Evolutionary conservation across 352 stramenopile species (phyloP).

Genomic region (Globisporangium spinosum): DNA sequence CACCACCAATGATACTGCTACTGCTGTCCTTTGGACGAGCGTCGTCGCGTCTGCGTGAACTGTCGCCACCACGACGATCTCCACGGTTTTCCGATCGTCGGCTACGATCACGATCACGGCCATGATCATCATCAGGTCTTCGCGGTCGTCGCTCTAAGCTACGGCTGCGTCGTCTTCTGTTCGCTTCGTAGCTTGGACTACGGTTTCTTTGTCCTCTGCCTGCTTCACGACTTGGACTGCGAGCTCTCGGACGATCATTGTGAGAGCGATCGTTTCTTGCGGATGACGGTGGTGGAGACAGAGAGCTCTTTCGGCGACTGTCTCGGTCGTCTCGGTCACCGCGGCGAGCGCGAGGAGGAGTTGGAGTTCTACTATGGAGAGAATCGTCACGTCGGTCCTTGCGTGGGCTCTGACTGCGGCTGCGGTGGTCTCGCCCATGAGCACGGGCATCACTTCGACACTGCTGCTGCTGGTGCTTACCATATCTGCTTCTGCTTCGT

Average conservation of each 20-base stretch:
- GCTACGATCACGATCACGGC: neutral
- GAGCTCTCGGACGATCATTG: neutral
- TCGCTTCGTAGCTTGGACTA: conserved; percentile 3
- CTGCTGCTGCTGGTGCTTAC: neutral
- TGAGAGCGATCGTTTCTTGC: neutral
- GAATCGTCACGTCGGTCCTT: neutral
- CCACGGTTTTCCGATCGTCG: conserved; percentile 4
- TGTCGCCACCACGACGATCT: neutral
- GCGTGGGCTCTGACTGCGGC: conserved; percentile 1
- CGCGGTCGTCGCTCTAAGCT: neutral
- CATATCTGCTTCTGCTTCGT: conserved; percentile 4
- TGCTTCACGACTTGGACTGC: conserved; percentile 2
- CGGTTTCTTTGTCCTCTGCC: neutral
- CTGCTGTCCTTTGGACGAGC: neutral
- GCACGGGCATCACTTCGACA: neutral
- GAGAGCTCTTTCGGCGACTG: neutral
- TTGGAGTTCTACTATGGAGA: neutral
- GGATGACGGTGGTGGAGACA: neutral
- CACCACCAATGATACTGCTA: neutral
- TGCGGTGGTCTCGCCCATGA: neutral
- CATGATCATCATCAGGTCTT: neutral
- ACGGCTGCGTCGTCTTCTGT: neutral
- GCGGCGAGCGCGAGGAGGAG: conserved; percentile 2
- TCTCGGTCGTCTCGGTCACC: neutral
- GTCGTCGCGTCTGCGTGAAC: neutral